phyloP scores from a whole-genome alignment of 306 rosid genomes.

The Cicer yamashitae region DNA sequence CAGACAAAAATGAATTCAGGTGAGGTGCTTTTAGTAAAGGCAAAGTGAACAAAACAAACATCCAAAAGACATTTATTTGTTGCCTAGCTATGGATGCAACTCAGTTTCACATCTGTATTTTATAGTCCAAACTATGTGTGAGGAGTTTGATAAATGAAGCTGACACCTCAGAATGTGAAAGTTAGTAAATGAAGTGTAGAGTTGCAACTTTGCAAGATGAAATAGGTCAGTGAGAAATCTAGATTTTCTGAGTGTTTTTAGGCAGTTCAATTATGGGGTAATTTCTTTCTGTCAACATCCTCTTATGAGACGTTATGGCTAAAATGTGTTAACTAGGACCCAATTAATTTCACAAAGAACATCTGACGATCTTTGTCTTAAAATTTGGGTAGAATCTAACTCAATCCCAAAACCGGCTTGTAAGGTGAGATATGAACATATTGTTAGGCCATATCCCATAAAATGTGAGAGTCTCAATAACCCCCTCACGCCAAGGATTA shows the following conservation, averaged over 20 bases:
- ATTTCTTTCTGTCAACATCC: not conserved
- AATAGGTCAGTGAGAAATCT: not conserved
- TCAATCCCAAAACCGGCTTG: too few relatives aligned
- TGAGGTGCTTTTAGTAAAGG: constrained; percentile 4
- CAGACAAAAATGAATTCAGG: not conserved
- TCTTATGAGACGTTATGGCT: not conserved
- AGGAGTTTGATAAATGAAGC: not conserved
- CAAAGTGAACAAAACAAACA: constrained; percentile 13
- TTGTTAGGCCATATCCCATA: too few relatives aligned
- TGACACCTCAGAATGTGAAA: constrained; percentile 18
- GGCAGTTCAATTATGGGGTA: not conserved
- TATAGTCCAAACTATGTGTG: not conserved
- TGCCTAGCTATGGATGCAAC: constrained; percentile 3
- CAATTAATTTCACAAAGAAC: too few relatives aligned
- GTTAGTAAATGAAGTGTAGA: not conserved
- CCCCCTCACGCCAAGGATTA: too few relatives aligned
- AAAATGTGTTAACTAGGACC: not conserved
- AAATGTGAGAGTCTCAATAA: too few relatives aligned
- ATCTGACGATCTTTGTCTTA: too few relatives aligned
- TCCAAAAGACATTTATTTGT: constrained; percentile 22
- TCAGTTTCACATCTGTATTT: not conserved
- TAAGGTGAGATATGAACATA: too few relatives aligned
- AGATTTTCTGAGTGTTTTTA: not conserved
- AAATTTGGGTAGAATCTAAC: too few relatives aligned
- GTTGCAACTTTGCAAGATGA: not conserved